Percentiles rank a stretch among this genome's conserved stretches.
phyloP scores from a whole-genome alignment of 805 yeast genomes.

The Saturnispora saitoi region DNA sequence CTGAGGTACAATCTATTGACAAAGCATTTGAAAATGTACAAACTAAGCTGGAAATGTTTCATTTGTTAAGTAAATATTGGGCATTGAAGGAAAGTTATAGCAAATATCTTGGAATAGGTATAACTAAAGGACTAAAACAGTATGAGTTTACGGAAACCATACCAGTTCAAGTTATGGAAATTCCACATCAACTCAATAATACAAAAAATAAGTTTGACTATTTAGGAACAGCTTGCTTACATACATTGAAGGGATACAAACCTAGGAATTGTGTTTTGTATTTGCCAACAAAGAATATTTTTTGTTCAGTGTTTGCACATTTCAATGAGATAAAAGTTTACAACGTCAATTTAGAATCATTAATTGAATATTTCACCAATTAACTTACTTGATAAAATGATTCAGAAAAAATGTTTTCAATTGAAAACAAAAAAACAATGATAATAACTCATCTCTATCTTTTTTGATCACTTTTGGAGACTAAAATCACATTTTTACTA shows the following conservation, averaged over 20 bases:
- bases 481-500: too few relatives aligned
- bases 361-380: conserved; percentile 3
- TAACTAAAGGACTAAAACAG: conserved; percentile 24
- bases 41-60: conserved; percentile 13
- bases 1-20: conserved; percentile 25
- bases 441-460: too few relatives aligned
- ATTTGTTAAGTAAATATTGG: conserved; percentile 50
- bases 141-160: conserved; percentile 16
- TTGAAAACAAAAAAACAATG: too few relatives aligned
- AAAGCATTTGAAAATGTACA: conserved; percentile 5
- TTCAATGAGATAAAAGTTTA: conserved; percentile 2
- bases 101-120: conserved; percentile 58
- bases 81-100: conserved; percentile 72
- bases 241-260: not conserved
- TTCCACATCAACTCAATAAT: conserved; percentile 12
- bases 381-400: too few relatives aligned
- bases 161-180: not conserved
- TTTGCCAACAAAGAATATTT: conserved; percentile 5
- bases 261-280: conserved; percentile 7
- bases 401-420: too few relatives aligned
- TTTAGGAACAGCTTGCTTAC: not conserved
- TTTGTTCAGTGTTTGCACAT: conserved; percentile 13
- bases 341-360: conserved; percentile 3
- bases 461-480: too few relatives aligned
- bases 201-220: not conserved